A percentile compares a stretch with the other conserved stretches of the same genome.
These are phyloP conservation scores for Nadsonia commutata DNA, from an alignment of 1,139 yeast species.

Conservation along the genomic window DNA sequence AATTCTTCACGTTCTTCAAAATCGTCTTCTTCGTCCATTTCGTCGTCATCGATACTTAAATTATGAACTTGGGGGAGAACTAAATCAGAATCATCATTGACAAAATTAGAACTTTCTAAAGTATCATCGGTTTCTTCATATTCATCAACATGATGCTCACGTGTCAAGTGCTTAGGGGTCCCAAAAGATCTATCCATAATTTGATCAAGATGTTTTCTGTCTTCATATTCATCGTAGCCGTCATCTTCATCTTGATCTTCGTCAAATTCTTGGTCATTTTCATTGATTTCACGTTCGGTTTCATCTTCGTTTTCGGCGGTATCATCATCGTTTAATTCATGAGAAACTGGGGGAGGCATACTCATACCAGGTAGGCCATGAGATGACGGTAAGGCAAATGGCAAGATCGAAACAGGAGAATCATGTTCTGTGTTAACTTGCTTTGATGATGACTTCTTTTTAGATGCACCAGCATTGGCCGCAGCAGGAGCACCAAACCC, in stretches of 20 bases:
- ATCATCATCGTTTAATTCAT: too few species aligned
- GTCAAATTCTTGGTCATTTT: constrained; percentile 2
- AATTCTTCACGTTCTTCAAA: not conserved
- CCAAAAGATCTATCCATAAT: constrained; percentile 2
- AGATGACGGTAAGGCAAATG: constrained; percentile 4
- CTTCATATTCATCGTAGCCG: constrained; percentile 10
- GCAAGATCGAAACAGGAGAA: constrained; percentile 8
- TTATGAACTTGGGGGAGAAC: not conserved
- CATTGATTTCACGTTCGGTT: constrained; percentile 7
- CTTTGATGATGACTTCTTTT: constrained; percentile 15
- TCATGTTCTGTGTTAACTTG: constrained; percentile 10
- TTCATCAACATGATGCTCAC: constrained; percentile 9
- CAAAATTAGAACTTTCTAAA: not conserved
- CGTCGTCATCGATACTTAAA: not conserved
- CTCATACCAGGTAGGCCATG: not conserved
- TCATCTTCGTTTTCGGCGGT: too few species aligned
- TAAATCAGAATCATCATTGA: not conserved
- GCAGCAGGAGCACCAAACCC: constrained; percentile 18
- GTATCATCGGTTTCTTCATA: constrained; percentile 9
- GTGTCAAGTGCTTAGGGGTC: constrained; percentile 5
- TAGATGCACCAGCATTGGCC: constrained; percentile 19
- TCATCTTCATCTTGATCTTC: constrained; percentile 16
- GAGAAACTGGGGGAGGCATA: constrained; percentile 11
- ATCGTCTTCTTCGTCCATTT: constrained; percentile 1
- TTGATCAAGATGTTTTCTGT: constrained; percentile 2